Percentiles rank a stretch among this genome's conserved stretches.
phyloP scores from a whole-genome alignment of 805 yeast species.

The Hanseniaspora nectarophila region DNA sequence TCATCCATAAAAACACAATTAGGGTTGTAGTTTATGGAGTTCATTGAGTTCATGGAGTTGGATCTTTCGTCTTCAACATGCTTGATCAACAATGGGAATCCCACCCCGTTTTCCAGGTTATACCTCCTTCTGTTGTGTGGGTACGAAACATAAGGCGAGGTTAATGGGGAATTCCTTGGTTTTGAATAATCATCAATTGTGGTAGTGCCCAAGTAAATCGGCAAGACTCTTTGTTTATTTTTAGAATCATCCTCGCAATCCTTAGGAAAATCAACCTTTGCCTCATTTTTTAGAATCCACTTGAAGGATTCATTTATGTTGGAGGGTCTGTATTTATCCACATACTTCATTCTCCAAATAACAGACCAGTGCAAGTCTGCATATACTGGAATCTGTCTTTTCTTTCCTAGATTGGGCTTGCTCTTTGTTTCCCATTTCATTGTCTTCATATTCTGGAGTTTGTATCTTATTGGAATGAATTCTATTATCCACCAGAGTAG shows the following conservation, averaged over 20 bases:
- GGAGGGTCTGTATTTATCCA: constrained; percentile 35
- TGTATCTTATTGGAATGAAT: constrained; percentile 45
- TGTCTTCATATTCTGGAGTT: constrained; percentile 33
- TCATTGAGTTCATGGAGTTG: neutral
- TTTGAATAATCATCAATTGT: neutral
- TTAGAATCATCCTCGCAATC: neutral
- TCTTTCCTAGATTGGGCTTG: constrained; percentile 47
- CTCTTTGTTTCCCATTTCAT: constrained; percentile 42
- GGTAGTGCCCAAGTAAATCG: neutral
- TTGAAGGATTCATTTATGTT: constrained; percentile 26
- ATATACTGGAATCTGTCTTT: constrained; percentile 38
- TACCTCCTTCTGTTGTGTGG: neutral
- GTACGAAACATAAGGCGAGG: constrained; percentile 8
- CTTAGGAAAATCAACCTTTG: constrained; percentile 14
- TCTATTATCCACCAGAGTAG: constrained; percentile 54
- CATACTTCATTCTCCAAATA: constrained; percentile 41
- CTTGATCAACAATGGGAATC: neutral
- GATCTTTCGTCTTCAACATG: neutral
- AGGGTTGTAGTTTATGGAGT: neutral
- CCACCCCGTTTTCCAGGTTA: neutral
- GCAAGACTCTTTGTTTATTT: neutral
- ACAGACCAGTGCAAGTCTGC: constrained; percentile 54
- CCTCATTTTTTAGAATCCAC: constrained; percentile 21
- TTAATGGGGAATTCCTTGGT: constrained; percentile 5
- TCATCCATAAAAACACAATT: constrained; percentile 3